Conservation (phyloP, 129 eudicot species). For the Heracleum sosnowskyi region DNA sequence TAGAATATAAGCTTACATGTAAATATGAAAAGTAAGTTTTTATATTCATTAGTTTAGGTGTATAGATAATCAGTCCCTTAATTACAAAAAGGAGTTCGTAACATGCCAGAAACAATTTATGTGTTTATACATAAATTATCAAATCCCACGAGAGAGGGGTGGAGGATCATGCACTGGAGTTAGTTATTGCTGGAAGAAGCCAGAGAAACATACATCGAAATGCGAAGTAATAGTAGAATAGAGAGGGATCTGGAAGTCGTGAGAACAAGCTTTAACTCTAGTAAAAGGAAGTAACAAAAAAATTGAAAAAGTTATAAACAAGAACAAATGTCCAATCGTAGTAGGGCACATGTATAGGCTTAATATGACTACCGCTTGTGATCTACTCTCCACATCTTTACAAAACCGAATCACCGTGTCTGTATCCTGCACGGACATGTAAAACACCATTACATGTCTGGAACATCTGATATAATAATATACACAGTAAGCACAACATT, state of each 20-base stretch:
- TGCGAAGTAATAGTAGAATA: neutral
- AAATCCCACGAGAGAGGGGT: neutral
- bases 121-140: neutral
- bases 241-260: too few relatives aligned
- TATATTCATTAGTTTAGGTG: neutral
- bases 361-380: conserved; percentile 43
- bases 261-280: neutral
- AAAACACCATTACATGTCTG: conserved; percentile 11
- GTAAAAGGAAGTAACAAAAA: neutral
- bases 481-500: neutral
- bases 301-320: neutral
- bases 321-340: neutral
- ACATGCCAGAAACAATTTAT: neutral
- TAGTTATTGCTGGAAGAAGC: neutral
- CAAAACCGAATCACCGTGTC: conserved; percentile 74
- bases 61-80: neutral
- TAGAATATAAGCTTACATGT: neutral
- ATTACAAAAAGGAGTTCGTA: neutral
- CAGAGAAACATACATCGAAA: neutral
- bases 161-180: neutral
- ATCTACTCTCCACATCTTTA: conserved; percentile 78
- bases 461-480: neutral
- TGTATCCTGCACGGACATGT: conserved; percentile 33
- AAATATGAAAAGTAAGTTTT: neutral
- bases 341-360: neutral